Evolutionary conservation across 2,329 filamentous ascomycete species (phyloP).

Genomic region (Rugonectria rugulosa): DNA sequence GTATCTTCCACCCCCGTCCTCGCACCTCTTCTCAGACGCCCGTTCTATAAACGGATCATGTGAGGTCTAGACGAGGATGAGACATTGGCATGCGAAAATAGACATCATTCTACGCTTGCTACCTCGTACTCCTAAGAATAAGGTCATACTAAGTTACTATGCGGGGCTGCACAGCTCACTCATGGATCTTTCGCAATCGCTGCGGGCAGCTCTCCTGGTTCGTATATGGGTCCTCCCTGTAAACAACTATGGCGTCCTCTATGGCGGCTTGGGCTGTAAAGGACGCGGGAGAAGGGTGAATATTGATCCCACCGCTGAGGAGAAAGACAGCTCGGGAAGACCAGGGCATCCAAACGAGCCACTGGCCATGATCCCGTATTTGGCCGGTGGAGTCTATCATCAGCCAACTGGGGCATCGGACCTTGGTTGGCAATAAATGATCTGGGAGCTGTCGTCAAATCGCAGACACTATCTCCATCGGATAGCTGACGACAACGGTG

Average conservation of each 20-base stretch:
- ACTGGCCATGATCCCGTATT: constrained; percentile 12
- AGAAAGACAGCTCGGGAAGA: constrained; percentile 3
- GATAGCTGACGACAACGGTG: constrained; percentile 4
- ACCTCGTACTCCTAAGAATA: not conserved
- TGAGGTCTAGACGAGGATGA: too few relatives aligned
- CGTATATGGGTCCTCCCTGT: constrained; percentile 8
- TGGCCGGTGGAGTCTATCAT: constrained; percentile 16
- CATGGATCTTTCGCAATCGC: not conserved
- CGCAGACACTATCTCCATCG: constrained; percentile 6
- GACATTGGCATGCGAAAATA: too few relatives aligned
- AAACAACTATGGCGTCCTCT: not conserved
- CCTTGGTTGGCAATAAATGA: constrained; percentile 7
- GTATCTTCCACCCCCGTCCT: not conserved
- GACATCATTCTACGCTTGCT: not conserved
- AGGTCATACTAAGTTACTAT: constrained; percentile 12
- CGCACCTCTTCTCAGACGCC: not conserved
- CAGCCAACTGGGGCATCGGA: not conserved
- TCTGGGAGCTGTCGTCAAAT: too few relatives aligned
- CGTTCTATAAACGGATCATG: too few relatives aligned
- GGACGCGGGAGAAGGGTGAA: not conserved
- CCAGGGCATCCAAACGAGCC: not conserved
- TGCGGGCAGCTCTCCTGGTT: not conserved
- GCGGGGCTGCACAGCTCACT: constrained; percentile 14
- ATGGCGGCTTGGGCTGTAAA: not conserved
- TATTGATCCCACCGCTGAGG: constrained; percentile 4